Base-by-base conservation (phyloP, 192 early-diverging fungal genomes). In the Dissophora globulifera region DNA sequence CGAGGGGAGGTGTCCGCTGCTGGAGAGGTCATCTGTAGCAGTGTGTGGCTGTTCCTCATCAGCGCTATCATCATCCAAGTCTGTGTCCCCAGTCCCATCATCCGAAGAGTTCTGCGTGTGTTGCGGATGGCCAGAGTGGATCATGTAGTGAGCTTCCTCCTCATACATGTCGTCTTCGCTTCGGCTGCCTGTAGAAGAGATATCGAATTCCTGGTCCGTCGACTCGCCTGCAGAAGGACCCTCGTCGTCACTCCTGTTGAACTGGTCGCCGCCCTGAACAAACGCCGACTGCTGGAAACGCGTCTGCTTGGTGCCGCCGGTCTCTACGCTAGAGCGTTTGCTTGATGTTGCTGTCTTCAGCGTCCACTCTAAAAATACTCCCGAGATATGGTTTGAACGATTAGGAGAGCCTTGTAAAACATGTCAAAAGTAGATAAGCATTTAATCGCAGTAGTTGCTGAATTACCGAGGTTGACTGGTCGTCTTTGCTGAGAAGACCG, bases 1-100 rank as follows among this genome's bases (percentile, higher is more conserved):
- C 12, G 72, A 76, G 30, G 72, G 72, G 23, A 76, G 41, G 9
- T 67, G 62, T 13, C 45, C 42, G 10, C 53, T 58, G 29, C 23
- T 56, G 10, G 45, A 20, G 3, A 45, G 43, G 3, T 16, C 42
- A 0, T 7, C 45, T 30, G 30, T 8, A 13, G 38, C 42, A 38
- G 35, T 13, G 7, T 6, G 35, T 13, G 35, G 35, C 7, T 48
- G 11, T 20, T 60, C 58, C 16, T 33, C 46, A 29, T 74, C 54
- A 0, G 48, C 20, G 1, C 43, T 41, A 1, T 60, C 57, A 13
- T 33, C 20, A 7, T 69, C 67, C 5, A 41, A 33, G 1, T 46
- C 49, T 17, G 47, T 38, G 19, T 42, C 48, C 9, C 58, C 69
- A 23, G 62, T 62, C 9, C 58, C 58, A 40, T 58, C 62, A 25